Evolutionary conservation across 73 alveolate species (phyloP).

Genomic region (Paramecium sonneborni): DNA sequence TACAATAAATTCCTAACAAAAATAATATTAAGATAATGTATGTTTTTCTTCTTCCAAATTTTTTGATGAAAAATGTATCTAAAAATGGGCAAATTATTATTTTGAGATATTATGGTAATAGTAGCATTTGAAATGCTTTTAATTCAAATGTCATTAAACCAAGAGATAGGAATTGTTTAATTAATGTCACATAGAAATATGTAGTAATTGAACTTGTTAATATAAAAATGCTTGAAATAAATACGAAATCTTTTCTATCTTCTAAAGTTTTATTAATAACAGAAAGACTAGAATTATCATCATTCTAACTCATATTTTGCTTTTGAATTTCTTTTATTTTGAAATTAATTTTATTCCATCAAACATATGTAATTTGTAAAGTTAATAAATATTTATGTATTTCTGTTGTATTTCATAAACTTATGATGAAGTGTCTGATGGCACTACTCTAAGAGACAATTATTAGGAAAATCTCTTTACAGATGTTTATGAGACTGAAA

Average conservation of each 20-base stretch:
- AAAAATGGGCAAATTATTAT: background rate
- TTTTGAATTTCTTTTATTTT: background rate
- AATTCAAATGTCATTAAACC: background rate
- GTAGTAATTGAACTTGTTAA: background rate
- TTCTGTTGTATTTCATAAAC: background rate
- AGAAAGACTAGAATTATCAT: background rate
- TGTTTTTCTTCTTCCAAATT: conserved; percentile 11
- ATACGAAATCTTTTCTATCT: conserved; percentile 4
- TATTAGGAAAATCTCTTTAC: too few relatives aligned
- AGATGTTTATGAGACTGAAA: too few relatives aligned
- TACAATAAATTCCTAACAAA: background rate
- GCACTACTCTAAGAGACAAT: too few relatives aligned
- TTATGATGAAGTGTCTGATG: background rate
- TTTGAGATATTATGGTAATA: background rate
- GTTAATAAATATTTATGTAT: background rate
- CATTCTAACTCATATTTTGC: background rate
- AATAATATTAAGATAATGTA: background rate
- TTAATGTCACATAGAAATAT: background rate
- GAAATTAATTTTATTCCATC: background rate
- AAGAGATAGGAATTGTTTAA: background rate
- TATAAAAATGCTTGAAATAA: background rate
- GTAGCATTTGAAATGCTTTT: background rate
- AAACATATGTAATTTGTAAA: background rate
- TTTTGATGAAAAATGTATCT: background rate
- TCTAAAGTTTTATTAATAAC: background rate